Evolutionary conservation across 2,329 filamentous ascomycete genomes (phyloP).

Genomic region (Aspergillus unguis): DNA sequence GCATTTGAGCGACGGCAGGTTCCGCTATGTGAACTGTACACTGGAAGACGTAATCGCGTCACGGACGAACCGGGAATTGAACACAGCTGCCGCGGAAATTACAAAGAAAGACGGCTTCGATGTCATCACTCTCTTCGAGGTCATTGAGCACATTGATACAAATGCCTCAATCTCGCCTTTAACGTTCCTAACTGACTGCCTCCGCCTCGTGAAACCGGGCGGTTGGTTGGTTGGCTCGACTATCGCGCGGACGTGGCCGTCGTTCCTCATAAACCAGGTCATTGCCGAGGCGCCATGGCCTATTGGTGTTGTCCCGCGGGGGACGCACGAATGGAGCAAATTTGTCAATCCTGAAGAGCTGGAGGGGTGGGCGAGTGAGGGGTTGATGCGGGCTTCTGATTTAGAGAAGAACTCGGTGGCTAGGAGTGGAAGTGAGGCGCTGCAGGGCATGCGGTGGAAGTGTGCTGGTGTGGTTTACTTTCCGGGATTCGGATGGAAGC

Average conservation of each 20-base stretch:
- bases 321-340: constrained; percentile 95
- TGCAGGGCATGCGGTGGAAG: constrained; percentile 54
- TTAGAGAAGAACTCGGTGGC: constrained; percentile 12
- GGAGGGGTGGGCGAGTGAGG: constrained; percentile 40
- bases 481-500: constrained; percentile 84
- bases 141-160: constrained; percentile 84
- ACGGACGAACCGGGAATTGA: neutral
- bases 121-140: constrained; percentile 85
- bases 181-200: constrained; percentile 55
- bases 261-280: constrained; percentile 89
- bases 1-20: constrained; percentile 49
- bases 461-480: constrained; percentile 84
- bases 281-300: constrained; percentile 76
- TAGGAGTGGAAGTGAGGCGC: constrained; percentile 23
- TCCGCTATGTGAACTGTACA: constrained; percentile 71
- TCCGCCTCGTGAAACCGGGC: constrained; percentile 72
- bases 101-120: constrained; percentile 55
- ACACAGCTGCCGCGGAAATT: constrained; percentile 29
- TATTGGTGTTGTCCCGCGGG: constrained; percentile 75
- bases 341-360: constrained; percentile 84
- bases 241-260: constrained; percentile 83
- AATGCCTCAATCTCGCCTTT: constrained; percentile 73
- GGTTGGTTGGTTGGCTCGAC: constrained; percentile 93
- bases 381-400: constrained; percentile 51
- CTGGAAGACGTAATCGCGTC: constrained; percentile 57